A percentile compares a stretch with the other conserved stretches of the same genome.
phyloP scores from a whole-genome alignment of 2,329 filamentous ascomycete genomes.

The Paramyrothecium sp. region DNA sequence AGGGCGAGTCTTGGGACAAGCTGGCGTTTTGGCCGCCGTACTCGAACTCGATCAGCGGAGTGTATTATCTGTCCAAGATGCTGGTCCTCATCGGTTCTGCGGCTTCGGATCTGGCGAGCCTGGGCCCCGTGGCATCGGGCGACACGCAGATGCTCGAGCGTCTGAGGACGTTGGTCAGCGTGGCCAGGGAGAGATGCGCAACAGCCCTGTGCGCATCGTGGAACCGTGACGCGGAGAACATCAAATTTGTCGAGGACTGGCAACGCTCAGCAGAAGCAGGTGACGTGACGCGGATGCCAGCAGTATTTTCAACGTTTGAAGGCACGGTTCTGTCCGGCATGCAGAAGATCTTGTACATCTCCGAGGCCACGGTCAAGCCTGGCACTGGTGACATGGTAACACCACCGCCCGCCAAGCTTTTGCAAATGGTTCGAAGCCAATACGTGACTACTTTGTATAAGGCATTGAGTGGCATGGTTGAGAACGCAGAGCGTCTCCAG shows the following conservation, averaged over 20 bases:
- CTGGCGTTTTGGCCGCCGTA: slow-evolving; percentile 95
- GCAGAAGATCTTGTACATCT: slow-evolving; percentile 94
- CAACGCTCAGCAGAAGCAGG: slow-evolving; percentile 75
- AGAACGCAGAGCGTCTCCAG: slow-evolving; percentile 81
- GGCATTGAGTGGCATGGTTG: slow-evolving; percentile 90
- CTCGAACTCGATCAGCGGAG: slow-evolving; percentile 88
- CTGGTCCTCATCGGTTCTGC: slow-evolving; percentile 81
- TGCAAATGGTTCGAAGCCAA: slow-evolving; percentile 87
- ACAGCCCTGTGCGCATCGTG: slow-evolving; percentile 85
- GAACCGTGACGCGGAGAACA: slow-evolving; percentile 90
- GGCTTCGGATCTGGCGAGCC: slow-evolving; percentile 78
- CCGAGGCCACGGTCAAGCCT: slow-evolving; percentile 76
- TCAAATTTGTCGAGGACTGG: slow-evolving; percentile 94
- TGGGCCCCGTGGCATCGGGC: slow-evolving; percentile 62
- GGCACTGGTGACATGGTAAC: slow-evolving; percentile 75
- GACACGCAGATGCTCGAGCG: slow-evolving; percentile 64
- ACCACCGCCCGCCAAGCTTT: slow-evolving; percentile 79
- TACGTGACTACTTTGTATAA: slow-evolving; percentile 96
- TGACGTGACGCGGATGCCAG: slow-evolving; percentile 89
- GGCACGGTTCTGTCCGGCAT: slow-evolving; percentile 77
- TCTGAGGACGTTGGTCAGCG: slow-evolving; percentile 72
- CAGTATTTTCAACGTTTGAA: slow-evolving; percentile 82
- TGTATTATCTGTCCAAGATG: slow-evolving; percentile 83
- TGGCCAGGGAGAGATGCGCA: slow-evolving; percentile 80
- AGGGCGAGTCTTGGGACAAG: slow-evolving; percentile 87